Conservation (phyloP, 495 filamentous ascomycete genomes). For the Oleoguttula mirabilis region DNA sequence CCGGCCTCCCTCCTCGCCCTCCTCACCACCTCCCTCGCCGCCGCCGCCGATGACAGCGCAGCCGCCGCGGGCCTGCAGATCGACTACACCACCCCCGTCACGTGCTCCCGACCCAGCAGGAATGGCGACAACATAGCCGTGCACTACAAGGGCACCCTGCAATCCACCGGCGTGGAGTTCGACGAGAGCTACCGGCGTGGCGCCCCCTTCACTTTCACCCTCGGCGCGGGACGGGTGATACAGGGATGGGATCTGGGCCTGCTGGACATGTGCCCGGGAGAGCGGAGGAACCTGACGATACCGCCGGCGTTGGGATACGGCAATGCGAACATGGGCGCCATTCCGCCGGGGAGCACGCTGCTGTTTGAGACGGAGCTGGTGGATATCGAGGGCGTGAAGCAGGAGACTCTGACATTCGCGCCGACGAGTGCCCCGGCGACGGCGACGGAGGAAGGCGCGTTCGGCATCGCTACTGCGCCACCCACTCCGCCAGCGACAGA, state of each 20-base stretch:
- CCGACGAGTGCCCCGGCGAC: neutral
- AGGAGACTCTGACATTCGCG: conserved; percentile 17
- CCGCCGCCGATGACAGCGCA: neutral
- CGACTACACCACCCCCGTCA: conserved; percentile 58
- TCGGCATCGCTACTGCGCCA: conserved; percentile 15
- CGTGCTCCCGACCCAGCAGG: conserved; percentile 60
- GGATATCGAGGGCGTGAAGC: conserved; percentile 66
- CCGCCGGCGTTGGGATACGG: conserved; percentile 83
- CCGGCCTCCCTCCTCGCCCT: conserved; percentile 11
- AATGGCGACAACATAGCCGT: conserved; percentile 70
- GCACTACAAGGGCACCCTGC: conserved; percentile 77
- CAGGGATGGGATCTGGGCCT: conserved; percentile 89
- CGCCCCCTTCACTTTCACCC: conserved; percentile 60
- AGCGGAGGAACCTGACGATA: conserved; percentile 85
- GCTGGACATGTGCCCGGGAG: conserved; percentile 91
- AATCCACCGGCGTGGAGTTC: conserved; percentile 40
- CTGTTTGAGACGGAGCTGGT: conserved; percentile 91
- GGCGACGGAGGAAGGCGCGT: conserved; percentile 4
- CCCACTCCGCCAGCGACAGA: conserved; percentile 6
- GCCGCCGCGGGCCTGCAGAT: conserved; percentile 47
- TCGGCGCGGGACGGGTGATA: conserved; percentile 76
- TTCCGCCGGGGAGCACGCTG: conserved; percentile 68
- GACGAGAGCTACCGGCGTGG: conserved; percentile 63
- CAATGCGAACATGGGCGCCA: conserved; percentile 49
- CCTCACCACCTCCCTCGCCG: conserved; percentile 1